phyloP scores from a whole-genome alignment of 1,284 basidiomycete species.

The Cerrena zonata region DNA sequence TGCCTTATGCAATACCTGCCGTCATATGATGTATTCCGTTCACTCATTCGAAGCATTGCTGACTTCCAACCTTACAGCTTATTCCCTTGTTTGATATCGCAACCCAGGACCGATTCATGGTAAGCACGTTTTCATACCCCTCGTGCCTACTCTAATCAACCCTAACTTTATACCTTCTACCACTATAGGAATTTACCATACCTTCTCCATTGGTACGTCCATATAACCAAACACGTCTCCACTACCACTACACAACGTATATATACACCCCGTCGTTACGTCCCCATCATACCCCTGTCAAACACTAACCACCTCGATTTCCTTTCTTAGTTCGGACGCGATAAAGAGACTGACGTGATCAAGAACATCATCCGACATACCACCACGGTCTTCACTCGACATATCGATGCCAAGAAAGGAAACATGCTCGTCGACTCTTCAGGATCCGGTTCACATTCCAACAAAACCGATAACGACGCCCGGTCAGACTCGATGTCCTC shows the following conservation, averaged over 20 bases:
- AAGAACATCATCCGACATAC: constrained; percentile 59
- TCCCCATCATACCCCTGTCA: too few relatives aligned
- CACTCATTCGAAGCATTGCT: constrained; percentile 3
- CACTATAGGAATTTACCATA: constrained; percentile 55
- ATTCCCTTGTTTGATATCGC: constrained; percentile 64
- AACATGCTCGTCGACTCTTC: constrained; percentile 35
- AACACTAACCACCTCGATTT: too few relatives aligned
- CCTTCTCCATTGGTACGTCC: constrained; percentile 52
- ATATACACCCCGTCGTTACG: too few relatives aligned
- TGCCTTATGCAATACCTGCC: too few relatives aligned
- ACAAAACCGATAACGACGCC: constrained; percentile 32
- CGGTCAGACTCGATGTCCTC: constrained; percentile 41
- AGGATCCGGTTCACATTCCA: constrained; percentile 29
- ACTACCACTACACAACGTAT: not conserved
- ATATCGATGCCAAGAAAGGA: constrained; percentile 40
- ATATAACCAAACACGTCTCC: not conserved
- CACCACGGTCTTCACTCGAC: constrained; percentile 57
- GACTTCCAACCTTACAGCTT: constrained; percentile 34
- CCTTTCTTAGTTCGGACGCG: constrained; percentile 56
- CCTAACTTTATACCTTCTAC: constrained; percentile 1
- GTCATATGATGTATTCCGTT: not conserved
- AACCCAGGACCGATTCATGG: constrained; percentile 55
- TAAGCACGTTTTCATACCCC: constrained; percentile 31
- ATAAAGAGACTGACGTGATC: constrained; percentile 61
- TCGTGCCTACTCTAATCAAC: too few relatives aligned